These are phyloP conservation scores for Iris pallida DNA, from an alignment of 116 monocot species.

Conservation along the genomic window DNA sequence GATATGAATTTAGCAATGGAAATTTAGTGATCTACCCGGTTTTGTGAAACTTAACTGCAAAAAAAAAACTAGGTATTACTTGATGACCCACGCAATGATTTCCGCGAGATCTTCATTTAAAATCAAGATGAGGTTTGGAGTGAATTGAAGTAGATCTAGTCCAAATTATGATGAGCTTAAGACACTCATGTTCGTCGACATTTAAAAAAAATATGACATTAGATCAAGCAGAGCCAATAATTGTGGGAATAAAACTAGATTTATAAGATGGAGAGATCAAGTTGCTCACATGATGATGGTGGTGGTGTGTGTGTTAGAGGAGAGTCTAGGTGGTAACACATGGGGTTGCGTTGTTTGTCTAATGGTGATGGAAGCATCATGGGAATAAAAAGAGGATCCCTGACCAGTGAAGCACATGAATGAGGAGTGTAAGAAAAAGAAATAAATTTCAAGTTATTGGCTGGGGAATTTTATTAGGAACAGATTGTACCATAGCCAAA, in stretches of 20 bases:
- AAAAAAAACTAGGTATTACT: no score
- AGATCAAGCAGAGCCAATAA: slow-evolving; percentile 1
- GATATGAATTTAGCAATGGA: no score
- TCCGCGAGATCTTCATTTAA: no score
- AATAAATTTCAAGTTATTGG: neutral
- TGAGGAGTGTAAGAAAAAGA: neutral
- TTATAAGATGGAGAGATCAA: neutral
- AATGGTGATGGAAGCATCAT: slow-evolving; percentile 43
- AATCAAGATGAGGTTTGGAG: no score
- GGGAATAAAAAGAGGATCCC: slow-evolving; percentile 31
- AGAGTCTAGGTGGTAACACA: slow-evolving; percentile 44
- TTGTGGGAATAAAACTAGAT: neutral
- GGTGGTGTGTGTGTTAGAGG: slow-evolving; percentile 15
- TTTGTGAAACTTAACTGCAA: no score
- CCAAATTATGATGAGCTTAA: no score
- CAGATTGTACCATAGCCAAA: slow-evolving; percentile 15
- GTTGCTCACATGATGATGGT: slow-evolving; percentile 6
- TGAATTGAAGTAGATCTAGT: no score
- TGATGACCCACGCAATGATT: no score
- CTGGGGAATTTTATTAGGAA: neutral
- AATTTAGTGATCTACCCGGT: no score
- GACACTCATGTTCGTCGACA: no score
- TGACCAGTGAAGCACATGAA: neutral
- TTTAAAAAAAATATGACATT: no score
- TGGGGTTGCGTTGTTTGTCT: slow-evolving; percentile 13